These are phyloP conservation scores for Colletotrichum coccodes DNA, from an alignment of 2,329 filamentous ascomycete genomes.

Conservation along the genomic window DNA sequence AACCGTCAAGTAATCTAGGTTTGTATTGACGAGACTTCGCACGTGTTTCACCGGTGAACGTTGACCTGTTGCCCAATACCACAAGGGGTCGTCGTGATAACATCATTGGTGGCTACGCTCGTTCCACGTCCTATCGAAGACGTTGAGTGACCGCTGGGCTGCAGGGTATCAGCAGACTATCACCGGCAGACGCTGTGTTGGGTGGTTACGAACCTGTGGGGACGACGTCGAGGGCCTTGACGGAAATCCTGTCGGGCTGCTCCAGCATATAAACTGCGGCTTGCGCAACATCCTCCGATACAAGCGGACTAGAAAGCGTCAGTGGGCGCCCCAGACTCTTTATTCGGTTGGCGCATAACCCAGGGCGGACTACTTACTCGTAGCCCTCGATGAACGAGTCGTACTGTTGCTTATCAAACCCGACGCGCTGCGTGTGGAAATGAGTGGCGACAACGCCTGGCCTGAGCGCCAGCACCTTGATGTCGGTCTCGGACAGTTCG, in stretches of 20 bases:
- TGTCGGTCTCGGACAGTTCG: slow-evolving; percentile 56
- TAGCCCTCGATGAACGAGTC: slow-evolving; percentile 56
- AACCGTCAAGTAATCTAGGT: no score
- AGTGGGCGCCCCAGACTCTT: no score
- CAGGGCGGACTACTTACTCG: slow-evolving; percentile 35
- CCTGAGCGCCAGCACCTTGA: slow-evolving; percentile 56
- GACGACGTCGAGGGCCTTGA: slow-evolving; percentile 59
- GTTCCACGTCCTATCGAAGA: slow-evolving; percentile 44
- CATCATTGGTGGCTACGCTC: slow-evolving; percentile 8
- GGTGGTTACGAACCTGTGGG: slow-evolving; percentile 41
- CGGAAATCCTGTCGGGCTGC: slow-evolving; percentile 44
- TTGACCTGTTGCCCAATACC: no score
- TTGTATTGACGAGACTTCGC: no score
- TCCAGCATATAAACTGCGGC: slow-evolving; percentile 54
- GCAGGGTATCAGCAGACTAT: not conserved
- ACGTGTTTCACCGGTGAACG: no score
- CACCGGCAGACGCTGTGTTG: not conserved
- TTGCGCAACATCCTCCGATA: slow-evolving; percentile 54
- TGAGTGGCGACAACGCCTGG: slow-evolving; percentile 59
- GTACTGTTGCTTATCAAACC: slow-evolving; percentile 52
- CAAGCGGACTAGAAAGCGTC: slow-evolving; percentile 41
- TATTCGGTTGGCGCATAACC: no score
- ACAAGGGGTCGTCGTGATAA: not conserved
- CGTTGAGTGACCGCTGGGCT: slow-evolving; percentile 43
- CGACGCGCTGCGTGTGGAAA: slow-evolving; percentile 57